phyloP scores from a whole-genome alignment of 495 filamentous ascomycete genomes.

The Penicillium angulare region DNA sequence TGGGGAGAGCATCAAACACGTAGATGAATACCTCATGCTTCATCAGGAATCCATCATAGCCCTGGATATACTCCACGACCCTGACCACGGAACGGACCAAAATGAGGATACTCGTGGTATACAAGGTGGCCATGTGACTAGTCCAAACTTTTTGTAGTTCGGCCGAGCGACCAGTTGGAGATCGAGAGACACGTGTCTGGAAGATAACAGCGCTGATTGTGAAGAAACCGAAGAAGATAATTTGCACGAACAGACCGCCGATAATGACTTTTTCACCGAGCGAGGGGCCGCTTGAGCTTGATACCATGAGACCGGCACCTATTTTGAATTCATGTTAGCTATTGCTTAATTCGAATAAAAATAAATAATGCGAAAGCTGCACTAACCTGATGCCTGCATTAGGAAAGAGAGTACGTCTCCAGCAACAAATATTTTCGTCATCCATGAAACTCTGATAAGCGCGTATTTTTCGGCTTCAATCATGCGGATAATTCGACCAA shows the following conservation, averaged over 20 bases:
- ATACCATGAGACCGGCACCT: conserved; percentile 38
- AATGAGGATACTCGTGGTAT: conserved; percentile 52
- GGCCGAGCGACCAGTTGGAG: conserved; percentile 20
- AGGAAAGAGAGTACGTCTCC: conserved; percentile 44
- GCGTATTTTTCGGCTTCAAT: conserved; percentile 40
- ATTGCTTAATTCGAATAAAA: background rate
- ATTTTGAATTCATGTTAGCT: conserved; percentile 1
- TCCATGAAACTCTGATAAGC: conserved; percentile 37
- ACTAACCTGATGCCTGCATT: conserved; percentile 34
- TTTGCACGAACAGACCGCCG: conserved; percentile 49
- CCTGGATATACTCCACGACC: conserved; percentile 60
- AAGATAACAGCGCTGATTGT: conserved; percentile 43
- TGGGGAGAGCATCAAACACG: conserved; percentile 59
- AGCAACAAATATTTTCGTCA: conserved; percentile 46
- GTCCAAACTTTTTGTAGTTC: conserved; percentile 43
- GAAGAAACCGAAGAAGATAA: conserved; percentile 55
- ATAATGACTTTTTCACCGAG: conserved; percentile 42
- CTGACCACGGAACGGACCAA: conserved; percentile 61
- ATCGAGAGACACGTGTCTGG: conserved; percentile 30
- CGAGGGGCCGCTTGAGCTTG: conserved; percentile 8
- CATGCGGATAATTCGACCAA: conserved; percentile 49
- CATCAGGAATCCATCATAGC: conserved; percentile 51
- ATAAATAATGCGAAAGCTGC: background rate
- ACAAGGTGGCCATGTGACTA: conserved; percentile 52
- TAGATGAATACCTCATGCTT: conserved; percentile 60